Evolutionary conservation across 1,139 yeast species (phyloP), one percentile per base, ranked within the genome.

Genomic region (Diutina pseudorugosa): DNA sequence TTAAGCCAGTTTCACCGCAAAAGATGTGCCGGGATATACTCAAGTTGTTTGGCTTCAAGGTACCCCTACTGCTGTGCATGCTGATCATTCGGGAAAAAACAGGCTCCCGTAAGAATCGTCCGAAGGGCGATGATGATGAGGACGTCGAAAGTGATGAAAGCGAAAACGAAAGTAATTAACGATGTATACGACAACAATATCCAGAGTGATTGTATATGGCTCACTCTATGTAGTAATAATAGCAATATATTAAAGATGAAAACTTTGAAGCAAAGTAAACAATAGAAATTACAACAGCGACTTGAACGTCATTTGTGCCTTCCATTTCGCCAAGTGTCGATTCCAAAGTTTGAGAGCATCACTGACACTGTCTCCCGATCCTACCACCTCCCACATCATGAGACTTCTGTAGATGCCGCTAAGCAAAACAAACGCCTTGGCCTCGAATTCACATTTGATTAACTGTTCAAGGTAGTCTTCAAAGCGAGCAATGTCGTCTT

Each of bases 401-500:
- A 45, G 23, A 18, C 49, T 27, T 9, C n/a, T 4, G 12, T n/a
- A n/a, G 3, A 45, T 45, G 18, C 49, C 25, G 8, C 27, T n/a
- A 7, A 16, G n/a, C 8, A 25, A 18, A 7, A 18, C 11, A 4
- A 5, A 8, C n/a, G 40, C 49, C 21, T 27, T 27, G 1, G 40
- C 23, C 30, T 20, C 8, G 18, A 18, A 21, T 8, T 59, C 59
- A 42, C 59, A 61, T 1, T 54, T 50, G 21, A 65, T 53, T 43
- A 71, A 56, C 16, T 54, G 55, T 19, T 53, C 50, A 9, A 72
- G 51, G 56, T 68, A 71, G 0, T 55, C 55, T 1, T 56, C 61
- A 54, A 80, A 77, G 12, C 72, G 59, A 1, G 58, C 57, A 2
- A 81, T 65, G 59, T 85, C 93, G 41, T 76, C 83, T 3, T 59